Evolutionary conservation across 495 filamentous ascomycete genomes (phyloP), one percentile per base, ranked within the genome.

Genomic region (Aspergillus carlsbadensis): DNA sequence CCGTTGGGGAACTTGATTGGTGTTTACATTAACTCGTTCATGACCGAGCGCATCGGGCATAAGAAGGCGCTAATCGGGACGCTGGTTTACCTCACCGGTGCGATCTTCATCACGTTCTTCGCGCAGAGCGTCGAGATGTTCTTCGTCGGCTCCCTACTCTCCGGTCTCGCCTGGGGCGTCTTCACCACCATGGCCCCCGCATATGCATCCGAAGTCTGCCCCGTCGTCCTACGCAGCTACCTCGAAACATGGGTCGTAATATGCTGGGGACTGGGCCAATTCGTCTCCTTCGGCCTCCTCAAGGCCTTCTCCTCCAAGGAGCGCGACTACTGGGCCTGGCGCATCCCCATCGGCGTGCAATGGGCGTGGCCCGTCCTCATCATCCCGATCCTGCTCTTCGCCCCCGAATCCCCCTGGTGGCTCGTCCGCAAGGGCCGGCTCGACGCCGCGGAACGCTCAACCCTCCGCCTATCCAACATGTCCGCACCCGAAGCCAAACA

Each of bases 351-450:
- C 58, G 82, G 80, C 10, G 66, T 88, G 5, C 87, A 90, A 66
- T 91, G 87, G 87, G 81, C 87, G 66, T 90, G 85, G 84, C 86
- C 87, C 0, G 66, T 85, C 2, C 86, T 86, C 4, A 77, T 90
- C 10, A 76, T 85, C 35, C 70, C 87, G 37, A 82, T 82, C 20
- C 78, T 85, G 62, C 74, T 73, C 31, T 80, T 87, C 26, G 84
- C 83, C 1, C 87, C 87, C 4, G 87, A 91, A 8, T 29, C 26
- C 26, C 26, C 26, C 4, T 29, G 26, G 26, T 29, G 26, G 26
- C 26, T 29, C 26, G 26, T 29, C 4, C 26, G 26, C 8, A 29
- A 29, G 26, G 26, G 26, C 3, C 26, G 26, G 4, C 4, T 29
- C 26, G 26, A 29, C 4, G 26, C 26, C 8, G 26, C 26, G 4